A percentile compares a stretch with the other conserved stretches of the same genome.
Evolutionary conservation across 176 grass and related monocot genomes (phyloP).

Genomic region (Panicum miliaceum): DNA sequence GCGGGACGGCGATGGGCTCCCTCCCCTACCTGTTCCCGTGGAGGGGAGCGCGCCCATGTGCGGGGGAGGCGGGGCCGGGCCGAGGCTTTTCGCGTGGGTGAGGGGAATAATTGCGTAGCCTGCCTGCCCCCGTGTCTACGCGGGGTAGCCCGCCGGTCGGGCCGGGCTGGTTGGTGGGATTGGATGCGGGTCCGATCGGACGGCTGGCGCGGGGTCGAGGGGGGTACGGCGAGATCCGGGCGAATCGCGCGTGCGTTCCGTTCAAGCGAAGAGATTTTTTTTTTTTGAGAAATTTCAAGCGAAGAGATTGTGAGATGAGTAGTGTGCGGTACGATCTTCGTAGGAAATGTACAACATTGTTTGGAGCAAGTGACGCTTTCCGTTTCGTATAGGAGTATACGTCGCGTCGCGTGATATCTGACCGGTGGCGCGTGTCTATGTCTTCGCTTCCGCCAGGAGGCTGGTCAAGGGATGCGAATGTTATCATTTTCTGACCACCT

Average conservation of each 20-base stretch:
- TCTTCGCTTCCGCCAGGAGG: neutral
- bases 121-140: neutral
- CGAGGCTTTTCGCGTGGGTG: slow-evolving; percentile 36
- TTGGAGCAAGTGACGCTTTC: neutral
- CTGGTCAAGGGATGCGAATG: neutral
- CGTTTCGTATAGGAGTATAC: no score
- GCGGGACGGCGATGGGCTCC: neutral
- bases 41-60: slow-evolving; percentile 45
- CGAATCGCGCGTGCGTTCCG: neutral
- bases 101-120: slow-evolving; percentile 46
- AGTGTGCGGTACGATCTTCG: neutral
- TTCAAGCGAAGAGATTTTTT: neutral
- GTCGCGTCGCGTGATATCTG: neutral
- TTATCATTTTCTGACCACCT: neutral
- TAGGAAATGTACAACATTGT: neutral
- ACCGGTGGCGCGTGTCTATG: neutral
- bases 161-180: slow-evolving; percentile 29
- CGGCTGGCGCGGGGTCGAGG: neutral
- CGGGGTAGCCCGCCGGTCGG: neutral
- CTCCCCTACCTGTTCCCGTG: slow-evolving; percentile 19
- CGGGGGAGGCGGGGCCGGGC: neutral
- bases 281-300: neutral
- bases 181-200: neutral
- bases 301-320: neutral
- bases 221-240: neutral